These are phyloP conservation scores for Fraxinus paxiana DNA, from an alignment of 305 asterid species.

Conservation along the genomic window DNA sequence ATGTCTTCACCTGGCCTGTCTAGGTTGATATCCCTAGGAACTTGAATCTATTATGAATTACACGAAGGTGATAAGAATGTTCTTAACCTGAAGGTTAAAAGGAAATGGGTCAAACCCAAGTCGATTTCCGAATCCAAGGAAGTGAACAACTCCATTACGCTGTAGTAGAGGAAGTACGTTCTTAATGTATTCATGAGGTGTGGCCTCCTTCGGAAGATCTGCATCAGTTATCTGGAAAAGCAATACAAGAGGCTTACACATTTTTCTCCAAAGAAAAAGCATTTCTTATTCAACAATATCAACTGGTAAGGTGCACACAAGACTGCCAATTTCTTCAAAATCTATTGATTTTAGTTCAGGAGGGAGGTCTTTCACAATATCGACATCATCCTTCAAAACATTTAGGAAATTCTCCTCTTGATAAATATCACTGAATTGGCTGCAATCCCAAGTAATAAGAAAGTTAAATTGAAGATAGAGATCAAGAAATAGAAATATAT, in stretches of 20 bases:
- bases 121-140: constrained; percentile 90
- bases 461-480: constrained; percentile 1
- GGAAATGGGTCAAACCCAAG: constrained; percentile 86
- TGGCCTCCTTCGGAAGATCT: constrained; percentile 82
- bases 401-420: constrained; percentile 68
- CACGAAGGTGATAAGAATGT: not conserved
- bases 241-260: constrained; percentile 19
- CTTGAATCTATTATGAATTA: not conserved
- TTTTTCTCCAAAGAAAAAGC: not conserved
- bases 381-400: constrained; percentile 53
- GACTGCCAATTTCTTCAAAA: constrained; percentile 71
- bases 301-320: constrained; percentile 45
- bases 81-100: constrained; percentile 62
- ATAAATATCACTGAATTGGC: constrained; percentile 83
- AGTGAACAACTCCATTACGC: constrained; percentile 69
- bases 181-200: constrained; percentile 61
- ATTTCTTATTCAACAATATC: not conserved
- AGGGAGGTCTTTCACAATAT: constrained; percentile 73
- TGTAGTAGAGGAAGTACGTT: constrained; percentile 60
- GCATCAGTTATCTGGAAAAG: constrained; percentile 75
- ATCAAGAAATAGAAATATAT: not conserved
- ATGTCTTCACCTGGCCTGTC: not conserved
- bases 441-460: constrained; percentile 28
- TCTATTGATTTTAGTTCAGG: constrained; percentile 52
- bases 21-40: not conserved